Evolutionary conservation across 228 moss, liverwort and hornwort species (phyloP).

Genomic region (Sphagnum magellanicum): DNA sequence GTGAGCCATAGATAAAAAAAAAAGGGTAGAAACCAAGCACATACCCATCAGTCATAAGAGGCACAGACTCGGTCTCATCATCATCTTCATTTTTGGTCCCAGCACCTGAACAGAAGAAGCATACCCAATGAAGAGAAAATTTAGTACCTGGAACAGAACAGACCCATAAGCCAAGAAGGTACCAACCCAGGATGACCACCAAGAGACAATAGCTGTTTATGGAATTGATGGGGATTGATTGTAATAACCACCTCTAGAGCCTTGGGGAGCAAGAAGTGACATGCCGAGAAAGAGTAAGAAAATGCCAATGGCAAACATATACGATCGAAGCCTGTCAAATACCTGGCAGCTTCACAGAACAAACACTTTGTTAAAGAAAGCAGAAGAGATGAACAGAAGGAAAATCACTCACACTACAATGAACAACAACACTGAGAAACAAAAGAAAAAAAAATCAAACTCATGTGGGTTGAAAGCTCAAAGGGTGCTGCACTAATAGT

Average conservation of each 20-base stretch:
- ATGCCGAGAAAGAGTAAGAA: conserved; percentile 89
- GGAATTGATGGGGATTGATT: not conserved
- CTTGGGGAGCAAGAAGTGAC: conserved; percentile 85
- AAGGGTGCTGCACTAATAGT: not conserved
- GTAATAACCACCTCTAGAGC: conserved; percentile 68
- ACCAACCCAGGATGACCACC: too few relatives aligned
- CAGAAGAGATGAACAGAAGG: not conserved
- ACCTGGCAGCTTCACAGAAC: conserved; percentile 36
- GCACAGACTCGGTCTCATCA: conserved; percentile 55
- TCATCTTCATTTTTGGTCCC: conserved; percentile 25
- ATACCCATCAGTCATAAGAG: conserved; percentile 84
- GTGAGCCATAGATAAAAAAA: not conserved
- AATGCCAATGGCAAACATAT: conserved; percentile 89
- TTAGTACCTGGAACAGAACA: not conserved
- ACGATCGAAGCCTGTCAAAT: conserved; percentile 71
- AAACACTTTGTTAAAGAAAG: not conserved
- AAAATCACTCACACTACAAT: not conserved
- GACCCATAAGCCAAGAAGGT: too few relatives aligned
- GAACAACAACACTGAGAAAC: not conserved
- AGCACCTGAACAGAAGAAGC: conserved; percentile 41
- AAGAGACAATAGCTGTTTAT: too few relatives aligned
- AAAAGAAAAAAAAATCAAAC: not conserved
- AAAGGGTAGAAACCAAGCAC: conserved; percentile 5
- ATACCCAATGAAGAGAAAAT: not conserved
- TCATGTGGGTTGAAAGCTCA: not conserved